These are phyloP conservation scores for Sungouiella blattae DNA, from an alignment of 805 yeast species.

Conservation along the genomic window DNA sequence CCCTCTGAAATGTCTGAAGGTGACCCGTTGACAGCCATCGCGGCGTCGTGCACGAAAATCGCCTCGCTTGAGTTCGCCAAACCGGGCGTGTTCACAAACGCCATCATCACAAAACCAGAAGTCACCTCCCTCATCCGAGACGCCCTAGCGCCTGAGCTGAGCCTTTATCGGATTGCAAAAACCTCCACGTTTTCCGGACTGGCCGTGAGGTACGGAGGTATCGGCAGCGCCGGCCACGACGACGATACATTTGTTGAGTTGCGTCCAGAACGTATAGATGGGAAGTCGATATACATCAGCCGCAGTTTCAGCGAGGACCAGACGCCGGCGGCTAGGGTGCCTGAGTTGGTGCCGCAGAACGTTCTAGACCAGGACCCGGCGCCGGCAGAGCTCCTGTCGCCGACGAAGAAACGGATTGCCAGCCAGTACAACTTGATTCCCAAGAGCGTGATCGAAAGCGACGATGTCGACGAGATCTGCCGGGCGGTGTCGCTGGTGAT, in stretches of 20 bases:
- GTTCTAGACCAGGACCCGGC: slow-evolving; percentile 1
- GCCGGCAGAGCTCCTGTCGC: slow-evolving; percentile 11
- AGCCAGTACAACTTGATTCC: slow-evolving; percentile 4
- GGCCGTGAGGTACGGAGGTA: slow-evolving; percentile 10
- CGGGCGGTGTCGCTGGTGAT: slow-evolving; percentile 5
- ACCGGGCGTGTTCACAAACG: slow-evolving; percentile 66
- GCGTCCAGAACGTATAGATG: slow-evolving; percentile 44
- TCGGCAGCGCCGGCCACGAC: not conserved
- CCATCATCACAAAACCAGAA: slow-evolving; percentile 48
- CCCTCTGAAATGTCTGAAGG: not conserved
- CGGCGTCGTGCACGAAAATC: slow-evolving; percentile 31
- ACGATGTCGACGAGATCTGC: slow-evolving; percentile 43
- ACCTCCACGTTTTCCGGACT: slow-evolving; percentile 11
- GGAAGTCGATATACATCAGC: slow-evolving; percentile 34
- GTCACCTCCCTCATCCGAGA: slow-evolving; percentile 60
- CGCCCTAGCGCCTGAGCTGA: slow-evolving; percentile 49
- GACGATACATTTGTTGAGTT: slow-evolving; percentile 6
- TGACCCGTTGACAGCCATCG: slow-evolving; percentile 4
- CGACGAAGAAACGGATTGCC: slow-evolving; percentile 9
- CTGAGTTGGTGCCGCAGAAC: slow-evolving; percentile 13
- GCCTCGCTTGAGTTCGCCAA: slow-evolving; percentile 45
- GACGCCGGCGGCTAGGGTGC: slow-evolving; percentile 28
- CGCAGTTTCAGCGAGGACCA: slow-evolving; percentile 27
- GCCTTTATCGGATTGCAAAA: slow-evolving; percentile 43
- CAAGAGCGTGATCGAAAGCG: slow-evolving; percentile 17